Evolutionary conservation across 805 yeast genomes (phyloP).

Genomic region (Nakazawaea wickerhamii): DNA sequence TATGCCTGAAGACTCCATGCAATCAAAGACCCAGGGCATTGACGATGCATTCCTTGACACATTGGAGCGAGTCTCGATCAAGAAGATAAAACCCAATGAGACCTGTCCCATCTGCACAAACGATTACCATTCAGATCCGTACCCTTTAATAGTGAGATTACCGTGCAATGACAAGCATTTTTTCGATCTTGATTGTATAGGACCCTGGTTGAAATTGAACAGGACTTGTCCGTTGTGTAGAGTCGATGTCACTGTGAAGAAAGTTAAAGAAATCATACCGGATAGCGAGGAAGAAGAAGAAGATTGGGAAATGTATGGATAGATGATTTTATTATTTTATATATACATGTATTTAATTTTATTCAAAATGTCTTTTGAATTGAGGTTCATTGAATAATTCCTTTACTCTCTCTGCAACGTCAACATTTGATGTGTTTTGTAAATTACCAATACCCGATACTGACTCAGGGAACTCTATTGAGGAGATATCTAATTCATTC

Average conservation of each 20-base stretch:
- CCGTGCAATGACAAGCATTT: conserved; percentile 65
- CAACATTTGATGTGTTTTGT: conserved; percentile 28
- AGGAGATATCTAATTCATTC: conserved; percentile 23
- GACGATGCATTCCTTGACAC: conserved; percentile 67
- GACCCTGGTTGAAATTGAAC: conserved; percentile 78
- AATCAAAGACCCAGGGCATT: conserved; percentile 42
- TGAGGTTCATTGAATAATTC: conserved; percentile 67
- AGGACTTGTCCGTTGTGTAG: conserved; percentile 86
- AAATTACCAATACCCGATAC: conserved; percentile 17
- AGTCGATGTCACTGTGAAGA: conserved; percentile 55
- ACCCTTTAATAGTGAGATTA: conserved; percentile 73
- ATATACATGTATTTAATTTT: not conserved
- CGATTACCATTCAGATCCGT: conserved; percentile 62
- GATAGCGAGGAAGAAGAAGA: conserved; percentile 57
- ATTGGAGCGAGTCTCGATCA: conserved; percentile 61
- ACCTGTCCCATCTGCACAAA: conserved; percentile 84
- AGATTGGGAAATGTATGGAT: conserved; percentile 79
- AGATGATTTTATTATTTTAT: conserved; percentile 3
- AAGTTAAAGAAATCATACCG: conserved; percentile 28
- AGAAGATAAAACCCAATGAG: conserved; percentile 40
- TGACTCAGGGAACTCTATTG: conserved; percentile 19
- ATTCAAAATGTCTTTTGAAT: conserved; percentile 49
- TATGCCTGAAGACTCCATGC: not conserved
- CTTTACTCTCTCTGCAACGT: conserved; percentile 60
- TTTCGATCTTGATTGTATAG: conserved; percentile 86